Conservation (phyloP, 164 flowering plant genomes). For the Dillenia suffruticosa region DNA sequence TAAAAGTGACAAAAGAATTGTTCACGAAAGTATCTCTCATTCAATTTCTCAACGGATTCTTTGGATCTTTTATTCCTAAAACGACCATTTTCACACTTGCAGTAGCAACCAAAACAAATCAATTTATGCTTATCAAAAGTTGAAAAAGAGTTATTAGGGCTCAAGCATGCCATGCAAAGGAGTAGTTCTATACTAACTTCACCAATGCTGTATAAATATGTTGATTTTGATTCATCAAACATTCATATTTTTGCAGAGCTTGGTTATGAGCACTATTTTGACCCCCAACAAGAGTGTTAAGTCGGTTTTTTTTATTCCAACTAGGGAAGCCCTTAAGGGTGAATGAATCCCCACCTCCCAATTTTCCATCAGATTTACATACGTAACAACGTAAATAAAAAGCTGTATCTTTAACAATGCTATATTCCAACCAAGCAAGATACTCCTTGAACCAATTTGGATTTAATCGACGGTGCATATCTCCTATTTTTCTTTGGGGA, state of each 20-base stretch:
- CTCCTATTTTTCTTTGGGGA: neutral
- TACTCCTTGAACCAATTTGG: slow-evolving; percentile 3
- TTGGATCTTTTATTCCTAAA: too few species aligned
- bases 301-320: slow-evolving; percentile 6
- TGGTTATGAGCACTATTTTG: slow-evolving; percentile 7
- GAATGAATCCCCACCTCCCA: neutral
- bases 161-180: too few species aligned
- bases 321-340: neutral
- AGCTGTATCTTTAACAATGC: slow-evolving; percentile 3
- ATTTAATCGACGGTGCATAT: neutral
- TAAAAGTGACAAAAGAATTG: too few species aligned
- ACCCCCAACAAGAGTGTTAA: slow-evolving; percentile 5
- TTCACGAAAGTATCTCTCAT: too few species aligned
- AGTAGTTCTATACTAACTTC: too few species aligned
- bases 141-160: too few species aligned
- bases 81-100: too few species aligned
- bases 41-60: too few species aligned
- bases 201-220: neutral
- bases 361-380: neutral
- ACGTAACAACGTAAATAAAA: slow-evolving; percentile 11
- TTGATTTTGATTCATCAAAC: slow-evolving; percentile 11
- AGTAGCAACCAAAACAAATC: too few species aligned
- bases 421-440: slow-evolving; percentile 12
- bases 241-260: slow-evolving; percentile 3
- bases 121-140: too few species aligned